Conservation (phyloP, 495 filamentous ascomycete genomes). For the Penicillium taxi region DNA sequence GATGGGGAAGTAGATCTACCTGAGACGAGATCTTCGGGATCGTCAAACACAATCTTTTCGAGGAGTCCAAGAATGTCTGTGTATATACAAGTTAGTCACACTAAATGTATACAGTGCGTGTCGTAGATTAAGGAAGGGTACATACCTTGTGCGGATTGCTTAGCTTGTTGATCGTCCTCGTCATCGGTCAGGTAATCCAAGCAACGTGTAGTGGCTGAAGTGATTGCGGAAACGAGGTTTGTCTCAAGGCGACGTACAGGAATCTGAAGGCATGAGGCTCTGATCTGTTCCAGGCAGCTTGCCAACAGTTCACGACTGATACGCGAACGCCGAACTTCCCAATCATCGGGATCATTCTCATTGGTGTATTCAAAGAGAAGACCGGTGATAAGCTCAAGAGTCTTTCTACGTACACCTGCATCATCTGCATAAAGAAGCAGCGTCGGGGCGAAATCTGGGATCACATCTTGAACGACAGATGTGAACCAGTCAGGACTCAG, state of each 20-base stretch:
- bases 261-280: conserved; percentile 21
- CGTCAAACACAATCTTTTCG: conserved; percentile 29
- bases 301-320: conserved; percentile 1
- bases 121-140: neutral
- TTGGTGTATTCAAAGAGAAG: conserved; percentile 36
- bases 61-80: conserved; percentile 26
- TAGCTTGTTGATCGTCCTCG: conserved; percentile 33
- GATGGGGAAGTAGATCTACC: conserved; percentile 29
- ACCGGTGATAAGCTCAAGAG: conserved; percentile 48
- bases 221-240: conserved; percentile 32
- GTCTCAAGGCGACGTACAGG: conserved; percentile 29
- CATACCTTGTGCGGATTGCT: conserved; percentile 32
- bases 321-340: neutral
- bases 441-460: conserved; percentile 60
- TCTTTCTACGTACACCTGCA: conserved; percentile 41
- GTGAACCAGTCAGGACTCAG: conserved; percentile 30
- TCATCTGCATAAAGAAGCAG: conserved; percentile 59
- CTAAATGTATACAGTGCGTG: neutral
- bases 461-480: conserved; percentile 40
- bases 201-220: conserved; percentile 35
- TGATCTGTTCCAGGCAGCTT: conserved; percentile 28
- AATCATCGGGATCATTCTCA: neutral
- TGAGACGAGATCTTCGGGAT: conserved; percentile 35
- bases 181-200: conserved; percentile 30
- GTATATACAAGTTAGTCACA: neutral